These are phyloP conservation scores for Cladophialophora bantiana DNA, from an alignment of 2,329 filamentous ascomycete genomes.

Conservation along the genomic window DNA sequence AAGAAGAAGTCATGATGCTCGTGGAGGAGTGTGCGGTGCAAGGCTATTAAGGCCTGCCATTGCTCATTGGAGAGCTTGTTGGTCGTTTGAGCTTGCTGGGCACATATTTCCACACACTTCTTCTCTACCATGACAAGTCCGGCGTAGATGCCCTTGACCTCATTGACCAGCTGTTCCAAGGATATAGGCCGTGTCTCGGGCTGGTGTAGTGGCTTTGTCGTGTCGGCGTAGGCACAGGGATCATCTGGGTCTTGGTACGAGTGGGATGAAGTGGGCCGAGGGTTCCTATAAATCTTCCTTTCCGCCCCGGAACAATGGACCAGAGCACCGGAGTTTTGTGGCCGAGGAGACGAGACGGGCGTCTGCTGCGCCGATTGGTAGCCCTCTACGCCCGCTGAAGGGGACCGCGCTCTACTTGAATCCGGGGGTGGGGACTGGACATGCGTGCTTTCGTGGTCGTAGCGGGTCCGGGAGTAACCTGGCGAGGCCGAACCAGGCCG, in stretches of 20 bases:
- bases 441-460: conserved; percentile 17
- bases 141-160: conserved; percentile 71
- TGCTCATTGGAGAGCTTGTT: conserved; percentile 69
- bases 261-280: not conserved
- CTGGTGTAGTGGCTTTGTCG: conserved; percentile 50
- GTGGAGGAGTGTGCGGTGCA: conserved; percentile 81
- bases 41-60: conserved; percentile 81
- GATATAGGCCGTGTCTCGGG: conserved; percentile 73
- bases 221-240: conserved; percentile 7
- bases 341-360: conserved; percentile 26
- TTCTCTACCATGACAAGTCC: conserved; percentile 67
- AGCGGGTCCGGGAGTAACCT: conserved; percentile 15
- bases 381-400: conserved; percentile 18
- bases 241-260: conserved; percentile 12
- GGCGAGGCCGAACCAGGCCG: conserved; percentile 28
- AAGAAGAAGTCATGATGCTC: conserved; percentile 89
- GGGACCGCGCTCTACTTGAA: conserved; percentile 21
- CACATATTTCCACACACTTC: conserved; percentile 85
- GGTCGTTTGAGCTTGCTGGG: conserved; percentile 62
- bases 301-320: not conserved
- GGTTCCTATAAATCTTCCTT: not conserved
- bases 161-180: conserved; percentile 77
- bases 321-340: not conserved
- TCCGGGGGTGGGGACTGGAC: conserved; percentile 8
- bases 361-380: conserved; percentile 24